These are phyloP conservation scores for Sporothrix brunneoviolacea DNA, from an alignment of 2,329 filamentous ascomycete genomes.

Conservation along the genomic window DNA sequence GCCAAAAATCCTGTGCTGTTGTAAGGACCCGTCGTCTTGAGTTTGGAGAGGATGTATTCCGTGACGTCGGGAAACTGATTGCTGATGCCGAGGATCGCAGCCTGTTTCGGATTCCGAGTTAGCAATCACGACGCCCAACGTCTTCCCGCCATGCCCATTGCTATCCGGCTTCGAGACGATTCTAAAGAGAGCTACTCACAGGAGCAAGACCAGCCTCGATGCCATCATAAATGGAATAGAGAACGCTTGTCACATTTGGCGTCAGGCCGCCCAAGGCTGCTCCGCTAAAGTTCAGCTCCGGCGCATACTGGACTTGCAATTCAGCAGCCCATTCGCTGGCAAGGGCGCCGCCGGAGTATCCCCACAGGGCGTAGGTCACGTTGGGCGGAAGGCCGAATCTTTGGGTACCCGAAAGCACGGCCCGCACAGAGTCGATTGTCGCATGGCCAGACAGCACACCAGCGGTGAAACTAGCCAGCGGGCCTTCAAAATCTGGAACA, in stretches of 20 bases:
- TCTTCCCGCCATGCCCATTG: no score
- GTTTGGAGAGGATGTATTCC: slow-evolving; percentile 21
- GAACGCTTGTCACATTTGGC: slow-evolving; percentile 32
- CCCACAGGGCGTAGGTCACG: slow-evolving; percentile 40
- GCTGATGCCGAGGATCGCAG: slow-evolving; percentile 30
- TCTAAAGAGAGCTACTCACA: no score
- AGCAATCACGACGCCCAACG: no score
- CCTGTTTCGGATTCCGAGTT: no score
- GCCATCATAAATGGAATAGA: slow-evolving; percentile 27
- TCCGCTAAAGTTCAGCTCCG: slow-evolving; percentile 39
- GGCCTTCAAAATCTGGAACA: slow-evolving; percentile 39
- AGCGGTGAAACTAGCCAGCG: slow-evolving; percentile 35
- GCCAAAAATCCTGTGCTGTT: slow-evolving; percentile 30
- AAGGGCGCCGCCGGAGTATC: slow-evolving; percentile 46
- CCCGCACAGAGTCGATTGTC: slow-evolving; percentile 37
- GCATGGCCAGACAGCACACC: slow-evolving; percentile 37
- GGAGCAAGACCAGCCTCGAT: slow-evolving; percentile 30
- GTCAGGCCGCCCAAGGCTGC: slow-evolving; percentile 40
- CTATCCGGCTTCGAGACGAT: no score
- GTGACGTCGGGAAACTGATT: slow-evolving; percentile 28
- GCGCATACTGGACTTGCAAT: slow-evolving; percentile 40
- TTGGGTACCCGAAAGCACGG: slow-evolving; percentile 25
- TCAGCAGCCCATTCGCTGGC: slow-evolving; percentile 45
- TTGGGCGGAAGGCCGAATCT: slow-evolving; percentile 25
- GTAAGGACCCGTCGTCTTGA: slow-evolving; percentile 26